Percentiles rank a stretch among this genome's conserved stretches.
Conservation (phyloP, 1,284 basidiomycete species). For the Tylopilus orsonianus region DNA sequence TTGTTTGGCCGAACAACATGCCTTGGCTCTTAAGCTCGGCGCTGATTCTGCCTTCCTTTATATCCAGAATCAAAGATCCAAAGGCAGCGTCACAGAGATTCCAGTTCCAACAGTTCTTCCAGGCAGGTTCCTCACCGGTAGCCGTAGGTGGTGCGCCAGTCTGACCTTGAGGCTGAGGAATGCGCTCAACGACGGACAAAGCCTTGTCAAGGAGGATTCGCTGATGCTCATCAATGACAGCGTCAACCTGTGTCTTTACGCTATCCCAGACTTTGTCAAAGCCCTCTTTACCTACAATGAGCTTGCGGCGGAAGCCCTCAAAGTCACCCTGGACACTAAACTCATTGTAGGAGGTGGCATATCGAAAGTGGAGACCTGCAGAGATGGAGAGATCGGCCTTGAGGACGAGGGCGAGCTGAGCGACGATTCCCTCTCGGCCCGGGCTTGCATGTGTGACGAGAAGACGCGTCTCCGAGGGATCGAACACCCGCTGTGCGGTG, state of each 20-base stretch:
- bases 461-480: conserved; percentile 90
- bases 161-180: conserved; percentile 65
- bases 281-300: conserved; percentile 73
- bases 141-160: conserved; percentile 54
- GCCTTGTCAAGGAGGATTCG: conserved; percentile 89
- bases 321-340: conserved; percentile 92
- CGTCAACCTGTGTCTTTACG: conserved; percentile 89
- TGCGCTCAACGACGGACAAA: conserved; percentile 77
- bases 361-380: conserved; percentile 96
- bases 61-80: conserved; percentile 84
- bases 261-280: conserved; percentile 94
- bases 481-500: conserved; percentile 92
- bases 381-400: conserved; percentile 96
- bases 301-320: conserved; percentile 86
- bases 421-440: conserved; percentile 89
- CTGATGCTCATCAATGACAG: conserved; percentile 91
- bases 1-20: conserved; percentile 32
- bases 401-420: conserved; percentile 86
- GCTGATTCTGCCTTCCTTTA: conserved; percentile 89
- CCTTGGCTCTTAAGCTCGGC: conserved; percentile 93
- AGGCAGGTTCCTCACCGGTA: conserved; percentile 77
- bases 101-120: conserved; percentile 99
- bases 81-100: conserved; percentile 94
- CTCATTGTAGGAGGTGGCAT: conserved; percentile 95
- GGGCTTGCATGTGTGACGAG: conserved; percentile 92